Evolutionary conservation across 257 asterid genomes (phyloP), one percentile per base, ranked within the genome.

Genomic region (Solanum arcanum): DNA sequence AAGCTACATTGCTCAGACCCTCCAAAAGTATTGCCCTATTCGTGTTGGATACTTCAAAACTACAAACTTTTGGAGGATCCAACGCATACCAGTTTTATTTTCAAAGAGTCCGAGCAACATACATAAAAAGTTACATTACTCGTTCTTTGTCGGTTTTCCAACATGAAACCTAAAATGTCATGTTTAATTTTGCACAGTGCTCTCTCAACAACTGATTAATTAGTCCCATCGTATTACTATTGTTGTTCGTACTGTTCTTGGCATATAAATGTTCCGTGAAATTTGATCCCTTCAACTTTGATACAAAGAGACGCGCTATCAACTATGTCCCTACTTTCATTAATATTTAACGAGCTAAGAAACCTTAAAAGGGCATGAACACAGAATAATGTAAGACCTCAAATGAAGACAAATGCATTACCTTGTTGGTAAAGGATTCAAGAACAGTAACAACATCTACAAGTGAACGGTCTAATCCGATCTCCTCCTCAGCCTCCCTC

Each of bases 401-500:
- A 25, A 64, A 60, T 39, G 76, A 81, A 81, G 85, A 81, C 69
- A 81, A 31, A 84, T 47, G 29, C 39, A 74, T 66, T 86, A 96
- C 98, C 98, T 91, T 96, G 27, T 90, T 49, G 77, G 86, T 84
- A 84, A 92, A 90, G 75, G 98, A 93, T 70, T 90, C 91, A 86
- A 96, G 97, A 91, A 88, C 52, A 56, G 98, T 77, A 14, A 94
- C 94, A 83, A 94, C 92, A 73, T 92, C 91, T 14, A 95, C 98
- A 85, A 91, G 87, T 18, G 94, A 90, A 89, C 97, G 98, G 21
- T 94, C 99, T 92, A 96, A 90, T 56, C 98, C 98, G 56, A 96
- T 95, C 89, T 96, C 99, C 92, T 96, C 99, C 44, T 94, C 94
- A 27, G 99, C 98, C 90, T 96, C 99, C 86, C 98, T 94, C 89